These are phyloP conservation scores for Tuber umbilicatum DNA, from an alignment of 495 filamentous ascomycete species.

Conservation along the genomic window DNA sequence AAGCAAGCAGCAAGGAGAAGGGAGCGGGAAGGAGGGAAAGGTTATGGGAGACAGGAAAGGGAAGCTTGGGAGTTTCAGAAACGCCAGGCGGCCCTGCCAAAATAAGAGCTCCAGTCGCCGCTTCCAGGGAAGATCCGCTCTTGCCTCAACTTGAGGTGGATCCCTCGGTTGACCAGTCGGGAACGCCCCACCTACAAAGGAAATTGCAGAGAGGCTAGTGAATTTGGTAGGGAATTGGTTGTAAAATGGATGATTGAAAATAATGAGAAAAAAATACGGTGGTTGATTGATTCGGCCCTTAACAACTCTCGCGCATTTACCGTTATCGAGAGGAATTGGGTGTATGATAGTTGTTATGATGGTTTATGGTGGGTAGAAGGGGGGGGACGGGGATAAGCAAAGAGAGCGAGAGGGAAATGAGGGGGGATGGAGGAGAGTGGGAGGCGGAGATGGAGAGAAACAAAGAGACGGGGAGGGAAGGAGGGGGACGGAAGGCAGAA, in stretches of 20 bases:
- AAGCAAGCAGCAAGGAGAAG: neutral
- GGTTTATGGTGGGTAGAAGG: neutral
- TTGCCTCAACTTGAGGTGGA: neutral
- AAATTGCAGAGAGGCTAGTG: neutral
- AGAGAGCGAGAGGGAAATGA: neutral
- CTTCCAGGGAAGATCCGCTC: neutral
- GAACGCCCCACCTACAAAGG: neutral
- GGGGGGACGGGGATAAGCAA: neutral
- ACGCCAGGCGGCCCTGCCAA: neutral
- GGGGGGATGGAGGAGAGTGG: neutral
- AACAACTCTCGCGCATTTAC: neutral
- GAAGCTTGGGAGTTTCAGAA: constrained; percentile 3
- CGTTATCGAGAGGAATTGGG: neutral
- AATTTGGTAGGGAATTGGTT: neutral
- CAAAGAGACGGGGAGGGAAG: too few relatives aligned
- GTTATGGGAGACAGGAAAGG: neutral
- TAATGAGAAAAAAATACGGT: neutral
- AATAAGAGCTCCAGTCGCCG: constrained; percentile 3
- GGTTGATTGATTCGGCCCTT: neutral
- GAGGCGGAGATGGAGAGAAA: neutral
- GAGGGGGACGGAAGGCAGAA: neutral
- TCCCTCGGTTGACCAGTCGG: neutral
- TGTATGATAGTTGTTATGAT: neutral
- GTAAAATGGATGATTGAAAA: neutral
- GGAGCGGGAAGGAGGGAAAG: neutral